Conservation (phyloP, 768 basidiomycete species). For the Pleurotus pulmonarius region DNA sequence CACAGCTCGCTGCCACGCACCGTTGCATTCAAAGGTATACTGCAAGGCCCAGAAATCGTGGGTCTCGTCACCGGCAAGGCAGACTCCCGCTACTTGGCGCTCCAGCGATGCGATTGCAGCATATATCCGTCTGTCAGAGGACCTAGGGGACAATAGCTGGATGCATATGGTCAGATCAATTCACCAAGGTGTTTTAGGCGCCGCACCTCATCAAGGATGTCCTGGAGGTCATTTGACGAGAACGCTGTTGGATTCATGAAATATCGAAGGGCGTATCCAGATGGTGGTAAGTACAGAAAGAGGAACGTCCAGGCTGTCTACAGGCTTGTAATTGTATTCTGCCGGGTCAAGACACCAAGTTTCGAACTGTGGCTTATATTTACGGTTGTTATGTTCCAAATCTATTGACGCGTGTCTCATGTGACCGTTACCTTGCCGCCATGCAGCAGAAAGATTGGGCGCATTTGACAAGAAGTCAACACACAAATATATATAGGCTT, state of each 20-base stretch:
- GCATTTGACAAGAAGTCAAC: background rate
- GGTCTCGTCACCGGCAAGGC: constrained; percentile 36
- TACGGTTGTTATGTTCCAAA: background rate
- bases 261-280: background rate
- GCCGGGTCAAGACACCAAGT: no score
- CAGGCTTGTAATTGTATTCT: no score
- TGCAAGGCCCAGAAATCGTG: constrained; percentile 58
- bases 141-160: constrained; percentile 5
- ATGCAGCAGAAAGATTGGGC: background rate
- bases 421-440: background rate
- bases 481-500: background rate
- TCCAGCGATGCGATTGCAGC: constrained; percentile 33
- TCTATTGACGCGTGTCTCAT: background rate
- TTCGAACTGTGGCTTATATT: background rate
- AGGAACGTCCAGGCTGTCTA: no score
- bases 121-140: constrained; percentile 5
- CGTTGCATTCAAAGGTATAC: constrained; percentile 79
- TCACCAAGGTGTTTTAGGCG: background rate
- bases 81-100: constrained; percentile 47
- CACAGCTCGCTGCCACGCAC: constrained; percentile 37
- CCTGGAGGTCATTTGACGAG: background rate
- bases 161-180: background rate
- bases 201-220: constrained; percentile 4
- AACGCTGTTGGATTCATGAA: background rate
- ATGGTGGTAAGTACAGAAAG: background rate